Evolutionary conservation across 805 yeast species (phyloP).

Genomic region (Candida koratica): DNA sequence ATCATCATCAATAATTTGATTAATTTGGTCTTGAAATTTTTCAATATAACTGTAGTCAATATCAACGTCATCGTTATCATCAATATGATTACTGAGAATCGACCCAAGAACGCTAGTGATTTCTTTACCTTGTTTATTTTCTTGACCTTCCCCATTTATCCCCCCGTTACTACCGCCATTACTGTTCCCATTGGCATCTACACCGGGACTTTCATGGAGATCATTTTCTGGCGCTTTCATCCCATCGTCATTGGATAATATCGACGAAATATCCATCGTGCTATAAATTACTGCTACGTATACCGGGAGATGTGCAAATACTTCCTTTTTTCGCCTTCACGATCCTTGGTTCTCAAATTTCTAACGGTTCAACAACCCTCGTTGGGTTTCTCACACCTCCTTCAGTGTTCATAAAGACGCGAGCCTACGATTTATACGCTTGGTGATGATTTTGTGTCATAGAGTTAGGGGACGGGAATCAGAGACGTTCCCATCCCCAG

Average conservation of each 20-base stretch:
- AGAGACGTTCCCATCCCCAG: too few relatives aligned
- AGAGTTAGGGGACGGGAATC: too few relatives aligned
- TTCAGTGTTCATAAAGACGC: constrained; percentile 3
- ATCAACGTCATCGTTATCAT: not conserved
- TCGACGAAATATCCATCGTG: constrained; percentile 33
- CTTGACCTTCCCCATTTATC: too few relatives aligned
- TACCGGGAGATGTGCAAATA: not conserved
- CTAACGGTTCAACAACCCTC: constrained; percentile 4
- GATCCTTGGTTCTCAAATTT: constrained; percentile 7
- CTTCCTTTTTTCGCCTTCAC: constrained; percentile 5
- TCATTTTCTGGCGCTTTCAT: too few relatives aligned
- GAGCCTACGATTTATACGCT: too few relatives aligned
- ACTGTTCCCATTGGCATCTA: too few relatives aligned
- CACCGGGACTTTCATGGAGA: too few relatives aligned
- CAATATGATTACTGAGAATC: too few relatives aligned
- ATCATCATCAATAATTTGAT: constrained; percentile 14
- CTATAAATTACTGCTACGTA: not conserved
- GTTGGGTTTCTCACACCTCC: constrained; percentile 8
- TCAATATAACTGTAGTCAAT: constrained; percentile 6
- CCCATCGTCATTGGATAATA: constrained; percentile 26
- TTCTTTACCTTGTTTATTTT: too few relatives aligned
- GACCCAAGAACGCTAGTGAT: too few relatives aligned
- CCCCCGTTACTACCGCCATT: too few relatives aligned
- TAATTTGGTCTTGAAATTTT: constrained; percentile 14
- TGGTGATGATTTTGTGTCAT: too few relatives aligned